Percentiles rank a stretch among this genome's conserved stretches.
Evolutionary conservation across 1,284 basidiomycete genomes (phyloP).

Genomic region (Tausonia pullulans): DNA sequence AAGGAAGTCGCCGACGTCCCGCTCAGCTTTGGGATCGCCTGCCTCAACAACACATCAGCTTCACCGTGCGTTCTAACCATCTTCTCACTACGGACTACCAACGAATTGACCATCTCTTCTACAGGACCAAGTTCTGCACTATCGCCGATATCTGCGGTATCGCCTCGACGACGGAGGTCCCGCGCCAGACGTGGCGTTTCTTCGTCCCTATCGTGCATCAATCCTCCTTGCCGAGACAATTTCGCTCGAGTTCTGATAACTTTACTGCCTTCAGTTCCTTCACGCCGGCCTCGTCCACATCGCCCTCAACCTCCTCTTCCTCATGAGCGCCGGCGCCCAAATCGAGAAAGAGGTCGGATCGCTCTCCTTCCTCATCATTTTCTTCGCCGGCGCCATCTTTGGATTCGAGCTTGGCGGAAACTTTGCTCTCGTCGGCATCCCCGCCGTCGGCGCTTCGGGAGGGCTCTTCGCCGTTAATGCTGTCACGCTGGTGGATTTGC

Average conservation of each 20-base stretch:
- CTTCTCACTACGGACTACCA: neutral
- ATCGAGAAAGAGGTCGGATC: slow-evolving; percentile 40
- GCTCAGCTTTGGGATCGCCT: slow-evolving; percentile 49
- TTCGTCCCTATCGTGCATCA: slow-evolving; percentile 28
- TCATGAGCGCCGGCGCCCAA: slow-evolving; percentile 44
- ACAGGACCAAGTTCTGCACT: slow-evolving; percentile 57
- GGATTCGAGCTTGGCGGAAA: slow-evolving; percentile 86
- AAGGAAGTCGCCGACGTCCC: slow-evolving; percentile 55
- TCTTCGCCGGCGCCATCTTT: slow-evolving; percentile 81
- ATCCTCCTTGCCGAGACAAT: neutral
- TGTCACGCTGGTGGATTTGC: slow-evolving; percentile 66
- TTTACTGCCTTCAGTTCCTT: slow-evolving; percentile 44
- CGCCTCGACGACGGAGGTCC: slow-evolving; percentile 50
- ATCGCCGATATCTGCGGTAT: slow-evolving; percentile 79
- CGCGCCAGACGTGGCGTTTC: slow-evolving; percentile 78
- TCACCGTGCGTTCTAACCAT: slow-evolving; percentile 23
- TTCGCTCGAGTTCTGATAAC: neutral
- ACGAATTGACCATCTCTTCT: neutral
- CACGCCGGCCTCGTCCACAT: slow-evolving; percentile 88
- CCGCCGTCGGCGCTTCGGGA: slow-evolving; percentile 85
- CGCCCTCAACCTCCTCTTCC: slow-evolving; percentile 77
- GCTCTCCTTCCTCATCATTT: slow-evolving; percentile 64
- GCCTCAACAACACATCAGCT: slow-evolving; percentile 39
- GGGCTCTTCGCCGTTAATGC: slow-evolving; percentile 88
- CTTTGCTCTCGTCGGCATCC: slow-evolving; percentile 76